Conservation (phyloP, 2,329 filamentous ascomycete genomes). For the Colletotrichum horii region DNA sequence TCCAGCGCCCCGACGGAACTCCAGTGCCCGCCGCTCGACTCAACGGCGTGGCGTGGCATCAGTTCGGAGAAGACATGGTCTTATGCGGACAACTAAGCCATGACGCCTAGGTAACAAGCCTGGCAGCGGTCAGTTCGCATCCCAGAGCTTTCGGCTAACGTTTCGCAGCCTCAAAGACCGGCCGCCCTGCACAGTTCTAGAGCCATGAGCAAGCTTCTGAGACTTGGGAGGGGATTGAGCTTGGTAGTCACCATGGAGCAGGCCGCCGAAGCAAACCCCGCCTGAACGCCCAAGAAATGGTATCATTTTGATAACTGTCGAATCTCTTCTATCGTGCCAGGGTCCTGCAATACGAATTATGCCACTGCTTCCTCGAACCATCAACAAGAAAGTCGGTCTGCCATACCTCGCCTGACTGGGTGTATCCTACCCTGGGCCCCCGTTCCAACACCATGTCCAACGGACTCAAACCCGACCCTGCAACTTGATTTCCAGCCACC, state of each 20-base stretch:
- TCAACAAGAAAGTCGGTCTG: conserved; percentile 10
- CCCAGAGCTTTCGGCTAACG: neutral
- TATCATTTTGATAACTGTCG: conserved; percentile 6
- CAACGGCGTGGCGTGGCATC: conserved; percentile 72
- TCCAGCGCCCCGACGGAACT: conserved; percentile 51
- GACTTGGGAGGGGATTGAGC: neutral
- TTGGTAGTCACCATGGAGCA: neutral
- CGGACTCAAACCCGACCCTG: conserved; percentile 28
- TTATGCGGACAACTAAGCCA: conserved; percentile 69
- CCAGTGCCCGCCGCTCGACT: conserved; percentile 69
- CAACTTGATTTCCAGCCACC: conserved; percentile 39
- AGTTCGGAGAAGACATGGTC: conserved; percentile 83
- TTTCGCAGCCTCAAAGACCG: neutral
- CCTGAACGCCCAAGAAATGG: neutral
- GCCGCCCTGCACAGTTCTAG: neutral
- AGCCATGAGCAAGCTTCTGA: neutral
- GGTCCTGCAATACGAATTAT: neutral
- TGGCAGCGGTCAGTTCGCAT: neutral
- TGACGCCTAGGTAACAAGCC: conserved; percentile 2
- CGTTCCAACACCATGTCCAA: neutral
- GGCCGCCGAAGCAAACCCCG: neutral
- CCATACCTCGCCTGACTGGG: conserved; percentile 9
- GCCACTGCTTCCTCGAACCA: neutral
- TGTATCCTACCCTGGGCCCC: neutral
- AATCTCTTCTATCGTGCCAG: neutral